Percentiles rank a stretch among this genome's conserved stretches.
Conservation (phyloP, 148 eudicot genomes). For the Dysphania ambrosioides region DNA sequence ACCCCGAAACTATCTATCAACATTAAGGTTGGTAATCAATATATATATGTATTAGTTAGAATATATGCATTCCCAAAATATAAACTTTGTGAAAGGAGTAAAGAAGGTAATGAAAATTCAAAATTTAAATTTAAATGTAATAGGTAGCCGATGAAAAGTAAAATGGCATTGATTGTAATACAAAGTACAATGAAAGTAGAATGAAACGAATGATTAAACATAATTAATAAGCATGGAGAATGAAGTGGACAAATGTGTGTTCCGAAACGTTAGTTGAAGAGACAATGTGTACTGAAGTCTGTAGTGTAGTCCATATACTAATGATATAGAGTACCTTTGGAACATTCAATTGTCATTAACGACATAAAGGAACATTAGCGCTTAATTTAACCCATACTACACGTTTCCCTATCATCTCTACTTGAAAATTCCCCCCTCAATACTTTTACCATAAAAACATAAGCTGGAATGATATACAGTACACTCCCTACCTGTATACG, state of each 20-base stretch:
- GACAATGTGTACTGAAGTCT: neutral
- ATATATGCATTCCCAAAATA: no score
- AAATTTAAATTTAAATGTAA: neutral
- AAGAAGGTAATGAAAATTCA: no score
- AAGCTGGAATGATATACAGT: neutral
- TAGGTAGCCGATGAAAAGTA: no score
- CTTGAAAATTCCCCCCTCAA: neutral
- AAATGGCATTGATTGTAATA: no score
- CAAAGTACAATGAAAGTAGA: no score
- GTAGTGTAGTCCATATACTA: neutral
- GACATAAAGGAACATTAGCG: neutral
- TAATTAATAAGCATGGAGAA: no score
- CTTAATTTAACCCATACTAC: neutral
- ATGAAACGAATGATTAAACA: no score
- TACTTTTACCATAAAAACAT: neutral
- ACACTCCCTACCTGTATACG: no score
- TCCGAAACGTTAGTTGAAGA: conserved; percentile 4
- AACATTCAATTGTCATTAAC: conserved; percentile 29
- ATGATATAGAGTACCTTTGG: conserved; percentile 19
- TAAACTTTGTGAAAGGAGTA: no score
- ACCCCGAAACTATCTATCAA: no score
- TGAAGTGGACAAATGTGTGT: neutral
- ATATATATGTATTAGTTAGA: no score
- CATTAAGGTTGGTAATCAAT: no score
- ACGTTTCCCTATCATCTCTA: neutral